A percentile compares a stretch with the other conserved stretches of the same genome.
Evolutionary conservation across 352 stramenopile species (phyloP).

Genomic region (Phytophthora palmivora): DNA sequence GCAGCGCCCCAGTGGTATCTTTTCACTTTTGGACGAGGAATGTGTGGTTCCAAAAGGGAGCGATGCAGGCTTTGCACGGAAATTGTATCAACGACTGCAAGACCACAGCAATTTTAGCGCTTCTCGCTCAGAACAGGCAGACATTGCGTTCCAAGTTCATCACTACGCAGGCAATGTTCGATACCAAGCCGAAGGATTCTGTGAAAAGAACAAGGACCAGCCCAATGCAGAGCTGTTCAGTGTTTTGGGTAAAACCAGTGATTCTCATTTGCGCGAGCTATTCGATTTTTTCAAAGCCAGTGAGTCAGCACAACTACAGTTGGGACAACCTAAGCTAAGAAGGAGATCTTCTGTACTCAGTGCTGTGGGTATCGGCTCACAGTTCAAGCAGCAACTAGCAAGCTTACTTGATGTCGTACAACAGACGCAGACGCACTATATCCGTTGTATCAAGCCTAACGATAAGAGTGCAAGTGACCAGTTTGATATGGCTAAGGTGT

Average conservation of each 20-base stretch:
- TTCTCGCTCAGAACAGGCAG: slow-evolving; percentile 69
- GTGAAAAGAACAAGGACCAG: slow-evolving; percentile 91
- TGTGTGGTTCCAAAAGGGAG: slow-evolving; percentile 82
- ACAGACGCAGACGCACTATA: slow-evolving; percentile 96
- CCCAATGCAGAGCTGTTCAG: slow-evolving; percentile 78
- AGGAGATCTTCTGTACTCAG: slow-evolving; percentile 76
- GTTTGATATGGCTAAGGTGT: slow-evolving; percentile 90
- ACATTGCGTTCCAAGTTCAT: slow-evolving; percentile 78
- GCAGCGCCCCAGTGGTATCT: slow-evolving; percentile 76
- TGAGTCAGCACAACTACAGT: slow-evolving; percentile 44
- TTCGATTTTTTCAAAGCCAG: slow-evolving; percentile 80
- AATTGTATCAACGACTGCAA: slow-evolving; percentile 76
- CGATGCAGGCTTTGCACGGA: slow-evolving; percentile 75
- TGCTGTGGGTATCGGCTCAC: slow-evolving; percentile 84
- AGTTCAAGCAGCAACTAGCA: slow-evolving; percentile 95
- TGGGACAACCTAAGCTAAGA: slow-evolving; percentile 51
- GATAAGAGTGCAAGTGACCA: slow-evolving; percentile 89
- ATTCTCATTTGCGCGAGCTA: slow-evolving; percentile 56
- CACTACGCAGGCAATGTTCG: slow-evolving; percentile 85
- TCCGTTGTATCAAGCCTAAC: slow-evolving; percentile 99
- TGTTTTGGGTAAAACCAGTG: slow-evolving; percentile 70
- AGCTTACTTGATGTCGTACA: slow-evolving; percentile 94
- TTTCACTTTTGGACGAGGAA: slow-evolving; percentile 88
- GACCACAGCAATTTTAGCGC: slow-evolving; percentile 67
- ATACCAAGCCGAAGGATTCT: slow-evolving; percentile 83